These are phyloP conservation scores for Penicillium sp. DNA, from an alignment of 2,329 filamentous ascomycete species.

Conservation along the genomic window DNA sequence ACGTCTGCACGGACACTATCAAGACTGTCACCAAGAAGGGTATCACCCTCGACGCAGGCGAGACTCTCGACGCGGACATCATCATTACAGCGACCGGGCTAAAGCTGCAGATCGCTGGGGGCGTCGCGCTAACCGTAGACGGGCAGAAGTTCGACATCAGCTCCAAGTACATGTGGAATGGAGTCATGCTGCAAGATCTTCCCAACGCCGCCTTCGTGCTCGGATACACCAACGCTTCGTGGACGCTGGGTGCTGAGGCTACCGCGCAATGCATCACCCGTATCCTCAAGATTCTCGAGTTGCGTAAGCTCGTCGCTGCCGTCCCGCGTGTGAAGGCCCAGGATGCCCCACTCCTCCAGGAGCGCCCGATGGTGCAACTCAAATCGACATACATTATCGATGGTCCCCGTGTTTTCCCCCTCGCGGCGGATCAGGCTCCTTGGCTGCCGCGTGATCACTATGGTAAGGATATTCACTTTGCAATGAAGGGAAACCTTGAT, in stretches of 20 bases:
- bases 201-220: constrained; percentile 49
- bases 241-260: constrained; percentile 51
- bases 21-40: constrained; percentile 53
- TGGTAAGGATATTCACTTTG: constrained; percentile 43
- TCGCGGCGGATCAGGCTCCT: constrained; percentile 43
- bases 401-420: constrained; percentile 40
- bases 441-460: constrained; percentile 47
- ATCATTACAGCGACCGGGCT: constrained; percentile 52
- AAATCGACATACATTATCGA: constrained; percentile 47
- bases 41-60: constrained; percentile 54
- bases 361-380: constrained; percentile 40
- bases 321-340: constrained; percentile 32
- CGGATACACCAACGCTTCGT: constrained; percentile 50
- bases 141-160: constrained; percentile 37
- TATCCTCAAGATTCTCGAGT: constrained; percentile 36
- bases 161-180: constrained; percentile 49
- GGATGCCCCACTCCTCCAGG: no score
- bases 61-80: constrained; percentile 46
- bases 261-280: constrained; percentile 46
- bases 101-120: constrained; percentile 45
- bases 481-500: constrained; percentile 40
- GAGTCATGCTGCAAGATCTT: constrained; percentile 50
- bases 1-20: constrained; percentile 61
- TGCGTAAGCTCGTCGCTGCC: constrained; percentile 31
- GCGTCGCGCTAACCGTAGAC: constrained; percentile 41